Evolutionary conservation across 768 basidiomycete species (phyloP).

Genomic region (Clitopilus hobsonii): DNA sequence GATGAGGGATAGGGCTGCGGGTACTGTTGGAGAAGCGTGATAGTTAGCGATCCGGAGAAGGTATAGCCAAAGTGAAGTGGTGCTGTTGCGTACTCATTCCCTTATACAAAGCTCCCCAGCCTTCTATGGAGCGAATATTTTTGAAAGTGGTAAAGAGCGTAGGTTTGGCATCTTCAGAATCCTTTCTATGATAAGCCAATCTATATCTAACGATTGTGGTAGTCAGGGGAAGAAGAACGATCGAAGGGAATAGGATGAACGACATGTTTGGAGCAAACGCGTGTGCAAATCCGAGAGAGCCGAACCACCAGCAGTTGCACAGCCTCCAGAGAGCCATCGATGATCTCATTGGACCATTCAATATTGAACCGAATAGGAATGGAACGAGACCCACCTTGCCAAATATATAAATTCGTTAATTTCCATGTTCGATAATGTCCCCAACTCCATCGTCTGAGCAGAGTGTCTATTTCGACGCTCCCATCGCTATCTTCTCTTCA

Average conservation of each 20-base stretch:
- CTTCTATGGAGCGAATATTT: not conserved
- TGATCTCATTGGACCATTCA: not conserved
- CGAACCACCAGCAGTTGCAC: too few species aligned
- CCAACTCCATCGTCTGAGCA: not conserved
- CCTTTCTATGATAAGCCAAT: not conserved
- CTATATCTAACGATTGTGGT: not conserved
- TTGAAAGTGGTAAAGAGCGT: not conserved
- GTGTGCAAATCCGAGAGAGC: too few species aligned
- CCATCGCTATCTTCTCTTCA: conserved; percentile 17
- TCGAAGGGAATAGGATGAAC: not conserved
- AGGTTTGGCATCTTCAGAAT: not conserved
- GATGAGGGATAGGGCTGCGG: not conserved
- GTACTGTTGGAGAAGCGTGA: not conserved
- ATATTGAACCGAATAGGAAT: not conserved
- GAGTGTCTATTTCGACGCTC: conserved; percentile 40
- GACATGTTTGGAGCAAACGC: not conserved
- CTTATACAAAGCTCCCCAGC: not conserved
- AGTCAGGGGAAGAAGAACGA: not conserved
- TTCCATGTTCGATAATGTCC: not conserved
- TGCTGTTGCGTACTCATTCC: not conserved
- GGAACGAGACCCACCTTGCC: too few species aligned
- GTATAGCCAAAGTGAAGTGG: not conserved
- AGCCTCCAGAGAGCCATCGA: not conserved
- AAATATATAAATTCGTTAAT: not conserved
- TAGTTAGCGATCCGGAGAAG: not conserved